Conservation (phyloP, 192 early-diverging fungal species). For the Backusella morwellensis region DNA sequence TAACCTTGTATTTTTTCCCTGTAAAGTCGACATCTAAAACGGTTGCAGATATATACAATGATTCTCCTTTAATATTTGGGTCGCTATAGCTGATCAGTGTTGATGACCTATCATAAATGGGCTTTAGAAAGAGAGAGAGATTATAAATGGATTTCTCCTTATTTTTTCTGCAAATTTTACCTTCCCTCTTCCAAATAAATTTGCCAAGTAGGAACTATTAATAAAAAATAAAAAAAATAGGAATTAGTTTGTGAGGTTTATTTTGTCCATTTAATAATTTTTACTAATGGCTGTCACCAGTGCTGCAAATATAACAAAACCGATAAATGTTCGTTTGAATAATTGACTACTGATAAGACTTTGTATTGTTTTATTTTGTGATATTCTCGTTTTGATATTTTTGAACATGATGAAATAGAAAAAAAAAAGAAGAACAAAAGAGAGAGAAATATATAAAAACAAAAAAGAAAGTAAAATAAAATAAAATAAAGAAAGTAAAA, state of each 20-base stretch:
- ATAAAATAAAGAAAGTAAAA: neutral
- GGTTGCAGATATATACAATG: slow-evolving; percentile 37
- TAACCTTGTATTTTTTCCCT: slow-evolving; percentile 42
- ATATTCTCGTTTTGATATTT: neutral
- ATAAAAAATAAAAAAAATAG: neutral
- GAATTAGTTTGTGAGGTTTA: neutral
- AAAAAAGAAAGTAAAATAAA: neutral
- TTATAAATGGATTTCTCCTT: neutral
- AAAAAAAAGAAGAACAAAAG: neutral
- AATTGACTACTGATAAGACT: neutral
- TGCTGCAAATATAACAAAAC: slow-evolving; percentile 9
- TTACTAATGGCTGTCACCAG: slow-evolving; percentile 21
- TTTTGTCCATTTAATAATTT: neutral
- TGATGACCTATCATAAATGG: neutral
- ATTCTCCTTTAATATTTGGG: slow-evolving; percentile 26
- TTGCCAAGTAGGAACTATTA: slow-evolving; percentile 33
- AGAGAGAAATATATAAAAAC: neutral
- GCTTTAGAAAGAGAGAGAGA: neutral
- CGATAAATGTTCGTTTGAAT: neutral
- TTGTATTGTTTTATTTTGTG: slow-evolving; percentile 8
- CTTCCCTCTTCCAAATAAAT: slow-evolving; percentile 32
- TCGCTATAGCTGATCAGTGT: slow-evolving; percentile 27
- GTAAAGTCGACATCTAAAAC: slow-evolving; percentile 45
- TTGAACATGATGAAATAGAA: neutral
- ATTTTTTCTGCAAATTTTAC: slow-evolving; percentile 8